Conservation (phyloP, 1,284 basidiomycete genomes). For the Malassezia cuniculi region DNA sequence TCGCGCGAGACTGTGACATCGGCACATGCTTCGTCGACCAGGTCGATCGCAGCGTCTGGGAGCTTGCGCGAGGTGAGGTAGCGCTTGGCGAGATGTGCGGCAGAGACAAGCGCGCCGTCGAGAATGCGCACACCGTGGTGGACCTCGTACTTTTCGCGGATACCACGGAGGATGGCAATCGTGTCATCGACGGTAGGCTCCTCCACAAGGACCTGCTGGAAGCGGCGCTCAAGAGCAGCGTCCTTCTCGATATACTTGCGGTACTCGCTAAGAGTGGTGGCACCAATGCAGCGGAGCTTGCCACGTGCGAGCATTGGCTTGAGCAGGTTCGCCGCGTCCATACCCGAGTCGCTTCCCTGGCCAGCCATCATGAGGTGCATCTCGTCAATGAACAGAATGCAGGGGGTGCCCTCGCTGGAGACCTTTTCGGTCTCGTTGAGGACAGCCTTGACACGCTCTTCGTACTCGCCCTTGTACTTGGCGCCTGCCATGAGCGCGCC, state of each 20-base stretch:
- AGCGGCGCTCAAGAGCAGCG: conserved; percentile 79
- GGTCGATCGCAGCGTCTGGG: conserved; percentile 45
- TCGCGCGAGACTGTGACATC: conserved; percentile 53
- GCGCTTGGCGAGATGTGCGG: conserved; percentile 82
- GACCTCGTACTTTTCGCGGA: conserved; percentile 63
- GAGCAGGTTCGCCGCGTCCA: conserved; percentile 44
- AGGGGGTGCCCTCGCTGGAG: conserved; percentile 63
- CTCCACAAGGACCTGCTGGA: conserved; percentile 77
- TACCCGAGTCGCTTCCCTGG: conserved; percentile 29
- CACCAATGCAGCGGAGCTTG: conserved; percentile 77
- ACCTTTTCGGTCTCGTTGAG: conserved; percentile 83
- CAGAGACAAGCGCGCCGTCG: conserved; percentile 77
- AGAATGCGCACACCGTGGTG: conserved; percentile 58
- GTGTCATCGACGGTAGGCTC: conserved; percentile 83
- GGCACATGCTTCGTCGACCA: conserved; percentile 50
- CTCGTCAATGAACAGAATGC: conserved; percentile 93
- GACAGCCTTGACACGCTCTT: conserved; percentile 88
- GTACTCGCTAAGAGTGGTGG: conserved; percentile 86
- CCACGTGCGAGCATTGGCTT: conserved; percentile 57
- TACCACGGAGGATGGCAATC: conserved; percentile 81
- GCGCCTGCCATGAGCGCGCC: conserved; percentile 91
- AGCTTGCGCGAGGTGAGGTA: conserved; percentile 54
- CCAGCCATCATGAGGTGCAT: conserved; percentile 45
- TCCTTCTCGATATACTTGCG: conserved; percentile 83
- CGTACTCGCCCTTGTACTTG: conserved; percentile 92